Base-by-base conservation (phyloP, 148 eudicot species). In the Rhododendron henanense region DNA sequence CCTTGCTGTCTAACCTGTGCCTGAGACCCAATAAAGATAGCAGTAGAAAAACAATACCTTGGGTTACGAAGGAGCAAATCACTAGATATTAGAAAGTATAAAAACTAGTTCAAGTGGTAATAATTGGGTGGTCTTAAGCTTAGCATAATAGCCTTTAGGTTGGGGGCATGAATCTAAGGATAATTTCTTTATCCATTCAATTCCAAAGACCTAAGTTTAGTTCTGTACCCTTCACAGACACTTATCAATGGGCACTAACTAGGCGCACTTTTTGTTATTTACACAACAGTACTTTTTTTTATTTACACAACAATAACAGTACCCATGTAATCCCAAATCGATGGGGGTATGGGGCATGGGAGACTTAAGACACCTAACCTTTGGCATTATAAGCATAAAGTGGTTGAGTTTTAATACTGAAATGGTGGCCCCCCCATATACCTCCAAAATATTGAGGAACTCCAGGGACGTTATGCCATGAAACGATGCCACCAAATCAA, bases 1-100 rank as follows among this genome's bases (percentile, higher is more conserved):
- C 96, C 98, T 90, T 92, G 98, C 63, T 93, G 98, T 87, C 91
- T 93, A 61, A 88, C 75, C 79, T 81, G 59, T 55, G 81, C 85
- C 88, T 86, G 84, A 51, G 79, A 74, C 23, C 6, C 71, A 74
- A 82, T 21, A 86, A 41, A 35, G 50, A 28, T 5, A 25, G 6
- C 31, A 37, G 21, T 51, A 16, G 63, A 50, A 73, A 48, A 69
- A 21, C 0, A 19, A 28, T 39, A 55, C 21, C 25, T 16, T 50
- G 1, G 65, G 51, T 11, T 35, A 6, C 2, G 6, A 45, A 25
- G n/a, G 61, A 80, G 53, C 31, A 84, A 31, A 78, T 48, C 47
- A 39, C 44, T 16, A 45, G 76, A 14, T 48, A 50, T 51, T 80
- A 1, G 33, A 28, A 50, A 80, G 37, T 51, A 33, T 59, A 73